Conservation (phyloP, 768 basidiomycete species). For the Boletus speciosus region DNA sequence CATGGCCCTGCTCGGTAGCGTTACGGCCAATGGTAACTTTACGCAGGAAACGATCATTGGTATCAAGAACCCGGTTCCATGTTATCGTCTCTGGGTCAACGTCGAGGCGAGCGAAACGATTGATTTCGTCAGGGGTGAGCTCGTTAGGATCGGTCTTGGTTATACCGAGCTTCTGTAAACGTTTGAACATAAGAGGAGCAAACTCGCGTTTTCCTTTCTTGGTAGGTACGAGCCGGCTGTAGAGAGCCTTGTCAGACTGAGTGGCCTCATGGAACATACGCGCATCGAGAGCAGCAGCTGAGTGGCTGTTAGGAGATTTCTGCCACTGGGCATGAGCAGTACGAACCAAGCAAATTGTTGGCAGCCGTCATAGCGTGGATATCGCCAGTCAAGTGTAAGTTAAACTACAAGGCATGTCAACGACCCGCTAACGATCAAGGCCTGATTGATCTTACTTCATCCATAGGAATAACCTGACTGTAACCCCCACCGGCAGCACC, state of each 20-base stretch:
- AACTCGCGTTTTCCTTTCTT: slow-evolving; percentile 96
- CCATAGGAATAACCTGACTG: slow-evolving; percentile 99
- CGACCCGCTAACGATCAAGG: not conserved
- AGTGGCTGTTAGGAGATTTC: slow-evolving; percentile 1
- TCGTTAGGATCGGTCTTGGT: slow-evolving; percentile 90
- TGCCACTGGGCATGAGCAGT: not conserved
- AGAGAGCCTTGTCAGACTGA: slow-evolving; percentile 92
- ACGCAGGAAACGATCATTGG: slow-evolving; percentile 95
- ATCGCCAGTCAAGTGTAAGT: slow-evolving; percentile 93
- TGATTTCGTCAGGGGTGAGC: slow-evolving; percentile 89
- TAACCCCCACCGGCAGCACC: slow-evolving; percentile 98
- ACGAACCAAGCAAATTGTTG: slow-evolving; percentile 86
- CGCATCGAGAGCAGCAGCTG: slow-evolving; percentile 94
- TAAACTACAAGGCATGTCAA: slow-evolving; percentile 57
- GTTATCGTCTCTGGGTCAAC: slow-evolving; percentile 90
- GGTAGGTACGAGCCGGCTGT: slow-evolving; percentile 84
- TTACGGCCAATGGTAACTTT: slow-evolving; percentile 92
- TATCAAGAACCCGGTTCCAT: slow-evolving; percentile 96
- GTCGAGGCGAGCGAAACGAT: slow-evolving; percentile 86
- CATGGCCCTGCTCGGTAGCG: slow-evolving; percentile 83
- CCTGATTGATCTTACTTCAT: slow-evolving; percentile 56
- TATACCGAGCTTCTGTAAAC: slow-evolving; percentile 92
- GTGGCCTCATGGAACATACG: slow-evolving; percentile 98
- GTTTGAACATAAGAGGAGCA: slow-evolving; percentile 93
- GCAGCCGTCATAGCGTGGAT: slow-evolving; percentile 98